Evolutionary conservation across 1,139 yeast species (phyloP).

Genomic region (Suhomyces taliae): DNA sequence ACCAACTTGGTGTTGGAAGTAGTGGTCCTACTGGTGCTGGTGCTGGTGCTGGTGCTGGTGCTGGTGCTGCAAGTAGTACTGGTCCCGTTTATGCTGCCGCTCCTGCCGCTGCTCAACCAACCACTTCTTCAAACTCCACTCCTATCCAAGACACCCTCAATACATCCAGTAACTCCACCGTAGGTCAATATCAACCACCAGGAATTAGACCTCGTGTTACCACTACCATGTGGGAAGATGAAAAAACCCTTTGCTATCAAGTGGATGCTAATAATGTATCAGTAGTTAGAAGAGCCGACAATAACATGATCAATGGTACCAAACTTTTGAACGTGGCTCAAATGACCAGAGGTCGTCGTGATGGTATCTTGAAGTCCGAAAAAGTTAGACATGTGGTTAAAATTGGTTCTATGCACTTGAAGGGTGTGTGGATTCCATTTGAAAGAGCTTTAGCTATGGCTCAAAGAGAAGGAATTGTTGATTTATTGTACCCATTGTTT

Average conservation of each 20-base stretch:
- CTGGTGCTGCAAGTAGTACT: slow-evolving; percentile 7
- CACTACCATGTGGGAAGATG: slow-evolving; percentile 97
- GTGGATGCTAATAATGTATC: slow-evolving; percentile 91
- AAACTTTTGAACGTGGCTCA: slow-evolving; percentile 89
- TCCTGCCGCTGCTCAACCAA: slow-evolving; percentile 11
- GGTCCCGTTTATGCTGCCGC: slow-evolving; percentile 5
- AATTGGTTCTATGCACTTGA: slow-evolving; percentile 94
- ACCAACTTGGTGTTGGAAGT: slow-evolving; percentile 6
- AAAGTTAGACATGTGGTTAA: slow-evolving; percentile 89
- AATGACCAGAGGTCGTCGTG: slow-evolving; percentile 95
- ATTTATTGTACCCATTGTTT: slow-evolving; percentile 80
- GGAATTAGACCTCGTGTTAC: slow-evolving; percentile 81
- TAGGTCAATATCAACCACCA: slow-evolving; percentile 52
- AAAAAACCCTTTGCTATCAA: slow-evolving; percentile 89
- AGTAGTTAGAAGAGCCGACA: slow-evolving; percentile 89
- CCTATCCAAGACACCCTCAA: slow-evolving; percentile 18
- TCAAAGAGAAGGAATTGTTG: slow-evolving; percentile 84
- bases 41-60: slow-evolving; percentile 3
- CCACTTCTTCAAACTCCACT: slow-evolving; percentile 12
- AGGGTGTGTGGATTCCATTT: slow-evolving; percentile 98
- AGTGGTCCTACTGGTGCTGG: slow-evolving; percentile 5
- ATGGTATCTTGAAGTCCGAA: slow-evolving; percentile 88
- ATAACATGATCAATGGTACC: slow-evolving; percentile 95
- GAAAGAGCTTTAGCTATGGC: slow-evolving; percentile 93
- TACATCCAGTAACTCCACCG: slow-evolving; percentile 30